Conservation (phyloP, 2,329 filamentous ascomycete genomes). For the Colletotrichum sp. region DNA sequence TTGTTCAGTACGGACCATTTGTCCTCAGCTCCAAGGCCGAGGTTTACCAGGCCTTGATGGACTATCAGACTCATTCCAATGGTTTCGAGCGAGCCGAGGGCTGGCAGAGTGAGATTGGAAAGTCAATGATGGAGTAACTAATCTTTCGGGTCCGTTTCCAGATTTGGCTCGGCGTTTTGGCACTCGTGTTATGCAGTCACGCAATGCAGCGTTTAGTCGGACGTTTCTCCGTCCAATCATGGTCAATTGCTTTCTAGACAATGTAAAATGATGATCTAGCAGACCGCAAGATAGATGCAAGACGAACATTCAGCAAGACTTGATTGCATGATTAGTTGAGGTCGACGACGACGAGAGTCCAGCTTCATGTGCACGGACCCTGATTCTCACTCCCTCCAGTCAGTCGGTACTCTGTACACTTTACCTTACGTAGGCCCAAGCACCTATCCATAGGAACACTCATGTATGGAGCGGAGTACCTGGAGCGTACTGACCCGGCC, state of each 20-base stretch:
- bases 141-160: neutral
- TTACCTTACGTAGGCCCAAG: neutral
- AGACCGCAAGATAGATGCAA: neutral
- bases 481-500: neutral
- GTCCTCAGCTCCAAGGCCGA: constrained; percentile 76
- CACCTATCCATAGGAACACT: neutral
- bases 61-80: constrained; percentile 75
- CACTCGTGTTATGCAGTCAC: neutral
- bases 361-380: neutral
- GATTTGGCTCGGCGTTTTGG: neutral
- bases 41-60: constrained; percentile 77
- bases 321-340: neutral
- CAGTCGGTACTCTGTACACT: no score
- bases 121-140: constrained; percentile 63
- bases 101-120: constrained; percentile 89
- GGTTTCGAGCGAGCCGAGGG: constrained; percentile 80
- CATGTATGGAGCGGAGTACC: neutral
- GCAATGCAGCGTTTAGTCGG: neutral
- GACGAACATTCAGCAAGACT: neutral
- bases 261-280: neutral
- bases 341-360: neutral
- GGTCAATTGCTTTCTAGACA: neutral
- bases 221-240: neutral
- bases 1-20: constrained; percentile 87
- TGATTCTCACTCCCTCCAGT: neutral